phyloP scores from a whole-genome alignment of 148 eudicot species.

The Linanthus parryae region DNA sequence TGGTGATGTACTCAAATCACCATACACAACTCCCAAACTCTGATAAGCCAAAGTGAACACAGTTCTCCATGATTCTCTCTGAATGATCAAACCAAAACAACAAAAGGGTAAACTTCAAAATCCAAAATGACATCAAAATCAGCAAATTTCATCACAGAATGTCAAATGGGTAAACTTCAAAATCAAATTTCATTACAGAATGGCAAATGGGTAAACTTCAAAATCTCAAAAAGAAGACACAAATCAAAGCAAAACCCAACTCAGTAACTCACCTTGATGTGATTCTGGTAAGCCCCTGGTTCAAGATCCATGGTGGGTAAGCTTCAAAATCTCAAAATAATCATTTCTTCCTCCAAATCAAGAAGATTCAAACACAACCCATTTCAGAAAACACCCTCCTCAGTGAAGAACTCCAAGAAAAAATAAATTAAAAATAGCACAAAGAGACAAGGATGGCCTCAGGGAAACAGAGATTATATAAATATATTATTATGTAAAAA shows the following conservation, averaged over 20 bases:
- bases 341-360: conserved; percentile 27
- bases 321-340: conserved; percentile 26
- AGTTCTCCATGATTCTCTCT: conserved; percentile 87
- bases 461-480: background rate
- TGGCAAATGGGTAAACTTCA: background rate
- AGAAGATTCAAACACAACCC: conserved; percentile 26
- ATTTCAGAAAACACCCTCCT: conserved; percentile 23
- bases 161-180: background rate
- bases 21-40: conserved; percentile 90
- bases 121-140: background rate
- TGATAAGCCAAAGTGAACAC: conserved; percentile 81
- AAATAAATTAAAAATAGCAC: conserved; percentile 2
- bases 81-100: conserved; percentile 15
- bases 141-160: background rate
- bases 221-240: background rate
- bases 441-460: background rate
- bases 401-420: conserved; percentile 15
- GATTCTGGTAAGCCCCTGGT: conserved; percentile 58
- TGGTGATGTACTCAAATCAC: conserved; percentile 91
- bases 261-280: conserved; percentile 61
- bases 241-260: conserved; percentile 14
- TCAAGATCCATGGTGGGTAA: conserved; percentile 76
- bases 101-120: background rate
- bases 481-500: conserved; percentile 2
- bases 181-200: background rate